Evolutionary conservation across 2,329 filamentous ascomycete genomes (phyloP).

Genomic region (Penicillium sp.): DNA sequence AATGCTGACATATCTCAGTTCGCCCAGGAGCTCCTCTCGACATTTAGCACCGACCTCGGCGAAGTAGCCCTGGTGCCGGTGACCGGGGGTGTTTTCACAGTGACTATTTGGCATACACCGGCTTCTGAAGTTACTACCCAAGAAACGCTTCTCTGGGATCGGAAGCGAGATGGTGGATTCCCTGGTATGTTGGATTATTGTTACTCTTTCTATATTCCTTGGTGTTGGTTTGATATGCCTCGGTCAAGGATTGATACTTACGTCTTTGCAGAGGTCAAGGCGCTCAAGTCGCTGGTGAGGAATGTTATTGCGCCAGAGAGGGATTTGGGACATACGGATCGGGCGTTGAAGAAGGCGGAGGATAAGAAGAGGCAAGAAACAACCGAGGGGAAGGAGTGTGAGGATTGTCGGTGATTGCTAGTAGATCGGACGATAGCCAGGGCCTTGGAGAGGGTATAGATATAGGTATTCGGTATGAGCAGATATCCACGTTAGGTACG

Average conservation of each 20-base stretch:
- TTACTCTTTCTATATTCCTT: neutral
- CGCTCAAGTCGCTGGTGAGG: conserved; percentile 76
- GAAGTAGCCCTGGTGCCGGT: conserved; percentile 82
- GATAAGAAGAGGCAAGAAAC: conserved; percentile 5
- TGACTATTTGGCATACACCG: conserved; percentile 53
- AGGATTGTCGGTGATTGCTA: conserved; percentile 14
- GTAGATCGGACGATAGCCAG: neutral
- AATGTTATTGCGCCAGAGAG: conserved; percentile 74
- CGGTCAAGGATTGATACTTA: neutral
- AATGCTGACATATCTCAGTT: conserved; percentile 52
- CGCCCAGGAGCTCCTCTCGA: conserved; percentile 90
- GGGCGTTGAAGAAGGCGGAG: conserved; percentile 42
- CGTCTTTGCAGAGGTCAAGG: conserved; percentile 66
- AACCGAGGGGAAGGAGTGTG: conserved; percentile 14
- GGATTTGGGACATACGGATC: conserved; percentile 76
- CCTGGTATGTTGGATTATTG: conserved; percentile 50
- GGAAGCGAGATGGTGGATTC: conserved; percentile 80
- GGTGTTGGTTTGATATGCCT: neutral
- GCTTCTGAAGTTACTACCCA: conserved; percentile 28
- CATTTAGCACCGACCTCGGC: conserved; percentile 75
- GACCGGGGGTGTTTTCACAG: conserved; percentile 76
- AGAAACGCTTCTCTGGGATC: conserved; percentile 72
- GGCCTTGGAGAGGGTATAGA: neutral
- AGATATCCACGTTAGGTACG: too few relatives aligned
- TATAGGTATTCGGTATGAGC: too few relatives aligned